These are phyloP conservation scores for Umbelopsis ramanniana DNA, from an alignment of 192 early-diverging fungal genomes.

Conservation along the genomic window DNA sequence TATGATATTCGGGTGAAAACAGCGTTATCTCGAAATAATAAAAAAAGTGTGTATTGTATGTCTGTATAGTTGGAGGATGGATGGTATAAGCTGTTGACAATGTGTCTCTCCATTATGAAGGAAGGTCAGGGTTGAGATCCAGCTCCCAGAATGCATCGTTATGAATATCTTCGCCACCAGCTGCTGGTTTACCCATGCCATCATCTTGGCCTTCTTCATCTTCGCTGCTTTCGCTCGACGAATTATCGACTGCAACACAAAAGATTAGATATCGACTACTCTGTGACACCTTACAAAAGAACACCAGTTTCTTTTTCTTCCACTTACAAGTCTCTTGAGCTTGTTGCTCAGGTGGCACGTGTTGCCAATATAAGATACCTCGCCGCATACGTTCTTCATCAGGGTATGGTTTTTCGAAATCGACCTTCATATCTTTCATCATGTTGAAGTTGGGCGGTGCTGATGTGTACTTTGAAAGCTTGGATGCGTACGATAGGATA, in stretches of 20 bases:
- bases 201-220: constrained; percentile 32
- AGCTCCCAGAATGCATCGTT: constrained; percentile 41
- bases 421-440: constrained; percentile 47
- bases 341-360: constrained; percentile 40
- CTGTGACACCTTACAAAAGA: neutral
- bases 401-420: constrained; percentile 58
- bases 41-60: neutral
- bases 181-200: constrained; percentile 18
- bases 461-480: constrained; percentile 54
- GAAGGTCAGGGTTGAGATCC: constrained; percentile 49
- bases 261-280: neutral
- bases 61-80: neutral
- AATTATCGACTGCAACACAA: constrained; percentile 33
- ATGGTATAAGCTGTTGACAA: neutral
- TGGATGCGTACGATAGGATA: constrained; percentile 55
- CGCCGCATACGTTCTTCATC: constrained; percentile 57
- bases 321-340: constrained; percentile 39
- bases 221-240: constrained; percentile 35
- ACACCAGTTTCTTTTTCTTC: neutral
- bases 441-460: constrained; percentile 58
- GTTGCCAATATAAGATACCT: constrained; percentile 54
- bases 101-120: constrained; percentile 22
- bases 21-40: too few relatives aligned
- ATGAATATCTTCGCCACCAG: constrained; percentile 5
- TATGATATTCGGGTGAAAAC: too few relatives aligned